phyloP scores from a whole-genome alignment of 352 stramenopile species.

The Phytophthora sp. region DNA sequence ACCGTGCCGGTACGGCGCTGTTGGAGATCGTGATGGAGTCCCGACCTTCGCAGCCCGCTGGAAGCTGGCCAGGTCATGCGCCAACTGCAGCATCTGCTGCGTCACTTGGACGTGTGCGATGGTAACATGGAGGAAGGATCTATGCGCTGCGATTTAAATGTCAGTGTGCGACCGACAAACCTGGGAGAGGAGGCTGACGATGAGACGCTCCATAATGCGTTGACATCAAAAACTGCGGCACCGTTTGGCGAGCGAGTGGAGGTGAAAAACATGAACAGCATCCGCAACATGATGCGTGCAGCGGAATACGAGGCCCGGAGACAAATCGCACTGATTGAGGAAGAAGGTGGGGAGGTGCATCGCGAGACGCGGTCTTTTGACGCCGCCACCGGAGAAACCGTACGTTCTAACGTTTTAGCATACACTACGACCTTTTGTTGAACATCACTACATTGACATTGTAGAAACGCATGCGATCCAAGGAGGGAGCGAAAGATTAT shows the following conservation, averaged over 20 bases:
- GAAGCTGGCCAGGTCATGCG: constrained; percentile 91
- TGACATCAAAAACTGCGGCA: constrained; percentile 18
- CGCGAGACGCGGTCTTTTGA: constrained; percentile 95
- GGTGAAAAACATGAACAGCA: constrained; percentile 98
- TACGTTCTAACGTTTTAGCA: too few species aligned
- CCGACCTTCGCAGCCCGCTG: constrained; percentile 90
- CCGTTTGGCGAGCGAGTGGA: constrained; percentile 86
- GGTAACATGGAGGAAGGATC: constrained; percentile 97
- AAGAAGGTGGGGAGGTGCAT: constrained; percentile 40
- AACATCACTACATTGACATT: too few species aligned
- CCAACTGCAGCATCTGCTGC: constrained; percentile 92
- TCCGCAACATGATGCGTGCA: constrained; percentile 89
- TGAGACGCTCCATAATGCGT: constrained; percentile 25
- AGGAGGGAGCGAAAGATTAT: constrained; percentile 97
- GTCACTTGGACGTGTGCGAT: constrained; percentile 91
- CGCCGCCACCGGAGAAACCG: constrained; percentile 80
- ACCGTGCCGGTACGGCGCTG: constrained; percentile 92
- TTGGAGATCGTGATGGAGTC: constrained; percentile 98
- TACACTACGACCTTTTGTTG: too few species aligned
- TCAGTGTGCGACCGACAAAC: constrained; percentile 85
- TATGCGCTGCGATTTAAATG: constrained; percentile 97
- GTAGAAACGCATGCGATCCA: constrained; percentile 90
- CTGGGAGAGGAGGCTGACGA: constrained; percentile 28
- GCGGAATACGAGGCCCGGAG: constrained; percentile 94
- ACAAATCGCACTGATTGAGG: constrained; percentile 81